phyloP scores from a whole-genome alignment of 306 rosid genomes.

The Cucumis melo region DNA sequence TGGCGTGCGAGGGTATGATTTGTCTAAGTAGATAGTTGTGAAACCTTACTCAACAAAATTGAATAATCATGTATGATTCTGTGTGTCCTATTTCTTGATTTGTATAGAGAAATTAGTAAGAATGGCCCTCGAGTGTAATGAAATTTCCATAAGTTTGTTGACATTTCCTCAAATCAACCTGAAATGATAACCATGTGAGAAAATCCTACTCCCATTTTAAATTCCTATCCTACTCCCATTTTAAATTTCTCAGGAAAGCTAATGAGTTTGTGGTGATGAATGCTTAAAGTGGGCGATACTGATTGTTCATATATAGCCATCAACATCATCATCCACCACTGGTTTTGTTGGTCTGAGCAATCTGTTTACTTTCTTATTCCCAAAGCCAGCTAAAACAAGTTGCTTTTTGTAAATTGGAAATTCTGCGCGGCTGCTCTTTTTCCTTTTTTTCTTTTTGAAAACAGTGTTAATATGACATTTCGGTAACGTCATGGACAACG shows the following conservation, averaged over 20 bases:
- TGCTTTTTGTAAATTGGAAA: not conserved
- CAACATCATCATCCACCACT: not conserved
- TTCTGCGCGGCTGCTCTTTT: no score
- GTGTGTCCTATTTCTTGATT: not conserved
- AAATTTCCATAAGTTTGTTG: not conserved
- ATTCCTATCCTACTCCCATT: not conserved
- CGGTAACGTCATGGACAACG: no score
- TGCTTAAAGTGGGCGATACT: not conserved
- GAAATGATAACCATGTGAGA: not conserved
- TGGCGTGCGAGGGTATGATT: slow-evolving; percentile 89
- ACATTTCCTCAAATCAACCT: not conserved
- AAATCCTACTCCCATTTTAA: not conserved
- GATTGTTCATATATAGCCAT: not conserved
- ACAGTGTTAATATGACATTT: no score
- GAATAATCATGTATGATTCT: not conserved
- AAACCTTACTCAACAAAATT: not conserved
- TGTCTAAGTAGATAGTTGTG: slow-evolving; percentile 37
- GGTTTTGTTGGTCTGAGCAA: not conserved
- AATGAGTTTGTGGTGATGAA: not conserved
- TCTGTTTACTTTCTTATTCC: not conserved
- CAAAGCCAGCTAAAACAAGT: not conserved
- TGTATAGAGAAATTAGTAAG: not conserved
- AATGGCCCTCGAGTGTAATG: not conserved
- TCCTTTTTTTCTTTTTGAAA: no score
- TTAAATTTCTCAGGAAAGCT: not conserved